Conservation (phyloP, 1,139 yeast species). For the Debaryomyces singareniensis region DNA sequence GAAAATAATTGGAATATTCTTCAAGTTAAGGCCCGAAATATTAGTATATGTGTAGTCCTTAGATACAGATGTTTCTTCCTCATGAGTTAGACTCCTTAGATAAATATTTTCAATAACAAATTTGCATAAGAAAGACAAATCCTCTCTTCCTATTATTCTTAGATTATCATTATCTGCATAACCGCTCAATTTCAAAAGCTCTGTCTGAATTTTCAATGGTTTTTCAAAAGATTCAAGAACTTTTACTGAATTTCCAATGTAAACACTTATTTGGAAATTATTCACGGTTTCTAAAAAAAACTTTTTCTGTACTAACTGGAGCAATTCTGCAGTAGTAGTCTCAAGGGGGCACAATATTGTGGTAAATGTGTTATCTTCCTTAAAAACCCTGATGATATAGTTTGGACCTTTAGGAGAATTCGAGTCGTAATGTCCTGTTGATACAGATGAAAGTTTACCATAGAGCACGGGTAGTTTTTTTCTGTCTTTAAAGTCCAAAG, state of each 20-base stretch:
- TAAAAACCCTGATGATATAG: conserved; percentile 62
- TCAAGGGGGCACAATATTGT: conserved; percentile 71
- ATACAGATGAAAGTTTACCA: conserved; percentile 14
- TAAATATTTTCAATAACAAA: conserved; percentile 73
- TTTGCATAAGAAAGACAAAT: conserved; percentile 78
- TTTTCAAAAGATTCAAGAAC: conserved; percentile 66
- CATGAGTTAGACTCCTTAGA: conserved; percentile 60
- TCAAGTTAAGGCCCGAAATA: conserved; percentile 66
- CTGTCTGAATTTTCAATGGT: conserved; percentile 75
- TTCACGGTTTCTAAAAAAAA: conserved; percentile 65
- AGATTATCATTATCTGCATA: conserved; percentile 71
- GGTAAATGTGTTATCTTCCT: conserved; percentile 77
- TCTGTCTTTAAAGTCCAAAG: too few species aligned
- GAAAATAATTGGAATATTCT: conserved; percentile 78
- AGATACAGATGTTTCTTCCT: conserved; percentile 58
- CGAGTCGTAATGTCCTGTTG: conserved; percentile 9
- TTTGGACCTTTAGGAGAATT: conserved; percentile 24
- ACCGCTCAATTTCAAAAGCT: conserved; percentile 70
- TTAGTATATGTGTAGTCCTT: conserved; percentile 72
- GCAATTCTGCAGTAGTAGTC: conserved; percentile 70
- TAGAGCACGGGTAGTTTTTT: conserved; percentile 24
- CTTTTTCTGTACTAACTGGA: conserved; percentile 64
- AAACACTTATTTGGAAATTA: conserved; percentile 74
- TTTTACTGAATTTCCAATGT: conserved; percentile 74
- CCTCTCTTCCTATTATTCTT: conserved; percentile 80